A percentile compares a stretch with the other conserved stretches of the same genome.
phyloP scores from a whole-genome alignment of 148 eudicot genomes.

The Spergularia marina region DNA sequence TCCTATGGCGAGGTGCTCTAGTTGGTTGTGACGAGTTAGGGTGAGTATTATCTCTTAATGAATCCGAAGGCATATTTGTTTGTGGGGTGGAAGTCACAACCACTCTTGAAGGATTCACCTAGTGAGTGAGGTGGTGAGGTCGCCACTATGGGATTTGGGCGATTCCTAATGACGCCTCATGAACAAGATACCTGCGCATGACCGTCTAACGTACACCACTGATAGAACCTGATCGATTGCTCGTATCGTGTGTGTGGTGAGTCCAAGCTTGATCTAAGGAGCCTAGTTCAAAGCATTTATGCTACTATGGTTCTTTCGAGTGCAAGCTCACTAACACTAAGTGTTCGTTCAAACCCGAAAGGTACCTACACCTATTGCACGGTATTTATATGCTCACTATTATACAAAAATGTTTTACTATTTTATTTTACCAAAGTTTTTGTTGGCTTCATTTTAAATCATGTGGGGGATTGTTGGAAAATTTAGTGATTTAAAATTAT shows the following conservation, averaged over 20 bases:
- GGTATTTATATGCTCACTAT: neutral
- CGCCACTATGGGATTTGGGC: neutral
- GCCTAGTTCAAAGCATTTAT: neutral
- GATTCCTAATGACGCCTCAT: no score
- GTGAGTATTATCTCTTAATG: no score
- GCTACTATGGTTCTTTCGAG: neutral
- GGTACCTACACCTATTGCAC: neutral
- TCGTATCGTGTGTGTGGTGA: neutral
- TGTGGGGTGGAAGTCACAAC: neutral
- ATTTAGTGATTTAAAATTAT: no score
- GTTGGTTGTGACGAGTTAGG: no score
- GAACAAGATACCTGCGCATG: conserved; percentile 8
- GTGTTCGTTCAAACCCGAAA: conserved; percentile 5
- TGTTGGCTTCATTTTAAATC: neutral
- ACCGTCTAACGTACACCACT: conserved; percentile 1
- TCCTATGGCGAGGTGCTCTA: conserved; percentile 8
- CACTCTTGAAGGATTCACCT: neutral
- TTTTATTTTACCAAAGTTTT: neutral
- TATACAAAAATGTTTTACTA: neutral
- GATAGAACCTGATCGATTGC: neutral
- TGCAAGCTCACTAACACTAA: neutral
- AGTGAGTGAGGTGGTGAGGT: conserved; percentile 4
- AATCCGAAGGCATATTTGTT: no score
- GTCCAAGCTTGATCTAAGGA: neutral
- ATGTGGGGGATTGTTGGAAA: neutral